Evolutionary conservation across 2,329 filamentous ascomycete species (phyloP), one percentile per base, ranked within the genome.

Genomic region (Trichoderma sp.): DNA sequence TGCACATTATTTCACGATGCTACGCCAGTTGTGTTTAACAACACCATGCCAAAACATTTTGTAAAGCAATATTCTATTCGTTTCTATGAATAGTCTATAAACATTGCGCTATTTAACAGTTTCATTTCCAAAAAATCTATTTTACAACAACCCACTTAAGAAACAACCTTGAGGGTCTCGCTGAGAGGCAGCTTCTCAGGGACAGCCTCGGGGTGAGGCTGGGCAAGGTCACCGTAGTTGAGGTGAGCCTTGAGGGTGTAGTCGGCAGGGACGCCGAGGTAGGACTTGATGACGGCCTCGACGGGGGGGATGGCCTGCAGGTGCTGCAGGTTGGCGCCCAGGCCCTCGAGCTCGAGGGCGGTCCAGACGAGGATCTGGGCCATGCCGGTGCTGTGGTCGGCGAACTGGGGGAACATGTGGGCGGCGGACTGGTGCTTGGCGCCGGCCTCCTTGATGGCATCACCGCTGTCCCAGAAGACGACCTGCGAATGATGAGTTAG

Each of bases 241-340:
- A 70, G 23, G 43, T 70, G 43, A 3, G 68, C 68, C 43, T 70
- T 70, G 4, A 70, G 58, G 13, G 28, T n/a, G 32, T 70, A 70
- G 43, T 70, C 58, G 13, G 28, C 20, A 3, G 68, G 68, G 12
- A 70, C 68, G 12, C 55, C 20, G 11, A 63, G 58, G 43, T 57
- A 70, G 30, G 63, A 39, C 43, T 64, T 70, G 13, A 70, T 39
- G 26, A 86, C 83, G 67, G 94, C 91, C 84, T 90, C 88, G 75
- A 87, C 86, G 82, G 97, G 92, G 76, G 97, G 88, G 71, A 97
- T 82, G n/a, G 94, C 93, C 87, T 94, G 96, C 86, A 97, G 97
- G 85, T 97, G 94, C 87, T 97, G 94, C 67, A 97, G 87, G 86
- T 95, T 97, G 79, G 91, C 92, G 75, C 94, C 94, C 70, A 97